A percentile compares a stretch with the other conserved stretches of the same genome.
These are phyloP conservation scores for Candida sakaeoensis DNA, from an alignment of 805 yeast species.

Conservation along the genomic window DNA sequence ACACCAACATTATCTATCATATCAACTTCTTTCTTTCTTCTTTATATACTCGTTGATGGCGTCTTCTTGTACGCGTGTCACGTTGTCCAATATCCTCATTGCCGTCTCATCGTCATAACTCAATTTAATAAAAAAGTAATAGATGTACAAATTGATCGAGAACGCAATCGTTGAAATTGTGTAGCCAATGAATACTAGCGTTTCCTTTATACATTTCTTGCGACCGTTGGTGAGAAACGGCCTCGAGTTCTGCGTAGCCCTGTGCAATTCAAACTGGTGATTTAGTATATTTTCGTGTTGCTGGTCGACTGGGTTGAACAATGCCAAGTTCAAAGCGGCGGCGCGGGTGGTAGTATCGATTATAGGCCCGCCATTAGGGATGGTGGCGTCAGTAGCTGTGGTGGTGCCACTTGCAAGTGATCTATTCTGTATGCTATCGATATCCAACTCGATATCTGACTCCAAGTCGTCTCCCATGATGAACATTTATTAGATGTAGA, in stretches of 20 bases:
- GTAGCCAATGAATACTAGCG: constrained; percentile 7
- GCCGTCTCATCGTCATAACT: constrained; percentile 9
- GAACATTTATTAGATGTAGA: neutral
- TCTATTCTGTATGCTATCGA: neutral
- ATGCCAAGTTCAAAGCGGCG: neutral
- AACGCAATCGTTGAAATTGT: constrained; percentile 6
- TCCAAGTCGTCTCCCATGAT: constrained; percentile 2
- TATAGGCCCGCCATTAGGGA: no score
- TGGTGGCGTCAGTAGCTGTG: constrained; percentile 1
- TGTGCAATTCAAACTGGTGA: constrained; percentile 4
- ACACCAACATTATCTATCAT: neutral
- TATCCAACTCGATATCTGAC: neutral
- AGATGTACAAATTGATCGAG: constrained; percentile 4
- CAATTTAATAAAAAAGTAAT: constrained; percentile 6
- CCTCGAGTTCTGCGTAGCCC: constrained; percentile 1
- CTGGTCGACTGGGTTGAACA: constrained; percentile 1
- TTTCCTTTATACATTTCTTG: constrained; percentile 1
- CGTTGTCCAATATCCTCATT: constrained; percentile 4
- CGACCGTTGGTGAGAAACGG: constrained; percentile 2
- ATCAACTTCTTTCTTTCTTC: constrained; percentile 1
- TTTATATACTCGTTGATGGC: constrained; percentile 6
- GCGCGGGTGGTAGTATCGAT: no score
- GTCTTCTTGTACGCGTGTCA: constrained; percentile 8
- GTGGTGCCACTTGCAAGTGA: neutral
- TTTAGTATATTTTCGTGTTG: constrained; percentile 3